Percentiles rank a stretch among this genome's conserved stretches.
Evolutionary conservation across 768 basidiomycete genomes (phyloP).

Genomic region (Lentinula guzmanii): DNA sequence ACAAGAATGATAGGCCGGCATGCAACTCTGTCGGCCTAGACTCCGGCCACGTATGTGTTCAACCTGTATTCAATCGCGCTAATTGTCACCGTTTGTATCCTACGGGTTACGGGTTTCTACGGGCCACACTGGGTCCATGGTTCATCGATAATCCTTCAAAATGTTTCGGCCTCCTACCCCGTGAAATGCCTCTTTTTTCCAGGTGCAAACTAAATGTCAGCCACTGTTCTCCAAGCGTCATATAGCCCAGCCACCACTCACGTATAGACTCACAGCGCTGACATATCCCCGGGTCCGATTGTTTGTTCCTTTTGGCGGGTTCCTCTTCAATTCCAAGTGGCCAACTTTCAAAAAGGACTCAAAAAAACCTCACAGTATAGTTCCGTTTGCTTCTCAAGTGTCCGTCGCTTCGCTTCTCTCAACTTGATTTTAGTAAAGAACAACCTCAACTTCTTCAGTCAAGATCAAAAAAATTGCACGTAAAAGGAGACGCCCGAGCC

Average conservation of each 20-base stretch:
- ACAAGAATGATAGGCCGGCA: too few relatives aligned
- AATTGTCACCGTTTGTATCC: too few relatives aligned
- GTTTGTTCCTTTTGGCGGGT: background rate
- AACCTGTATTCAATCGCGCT: too few relatives aligned
- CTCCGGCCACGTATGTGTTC: too few relatives aligned
- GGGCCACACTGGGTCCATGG: too few relatives aligned
- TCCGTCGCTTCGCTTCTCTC: constrained; percentile 4
- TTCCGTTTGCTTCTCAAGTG: background rate
- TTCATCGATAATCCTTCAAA: too few relatives aligned
- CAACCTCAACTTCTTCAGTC: background rate
- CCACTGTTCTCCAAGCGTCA: background rate
- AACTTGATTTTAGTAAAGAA: background rate
- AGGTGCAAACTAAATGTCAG: background rate
- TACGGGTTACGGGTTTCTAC: too few relatives aligned
- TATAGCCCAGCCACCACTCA: background rate
- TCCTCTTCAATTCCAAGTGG: too few relatives aligned
- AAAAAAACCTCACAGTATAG: background rate
- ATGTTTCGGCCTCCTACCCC: background rate
- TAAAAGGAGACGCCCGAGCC: constrained; percentile 2
- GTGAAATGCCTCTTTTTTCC: background rate
- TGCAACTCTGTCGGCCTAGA: too few relatives aligned
- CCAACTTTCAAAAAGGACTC: too few relatives aligned
- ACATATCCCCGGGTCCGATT: background rate
- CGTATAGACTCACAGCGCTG: background rate
- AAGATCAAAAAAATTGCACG: background rate